These are phyloP conservation scores for Ustilago shanxiensis DNA, from an alignment of 1,284 basidiomycete species.

Conservation along the genomic window DNA sequence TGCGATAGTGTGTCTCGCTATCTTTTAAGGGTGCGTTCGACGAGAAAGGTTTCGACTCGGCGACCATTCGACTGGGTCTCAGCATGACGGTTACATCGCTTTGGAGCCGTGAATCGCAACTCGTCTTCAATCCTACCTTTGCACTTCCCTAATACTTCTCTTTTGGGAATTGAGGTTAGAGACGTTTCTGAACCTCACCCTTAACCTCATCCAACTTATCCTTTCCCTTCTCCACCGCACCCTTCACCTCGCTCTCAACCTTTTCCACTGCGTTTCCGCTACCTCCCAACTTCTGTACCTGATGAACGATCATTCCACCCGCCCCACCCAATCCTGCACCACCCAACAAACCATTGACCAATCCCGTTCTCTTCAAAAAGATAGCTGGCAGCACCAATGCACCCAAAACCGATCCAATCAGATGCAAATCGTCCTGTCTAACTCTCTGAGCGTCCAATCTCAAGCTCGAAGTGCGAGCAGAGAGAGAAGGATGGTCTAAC, in stretches of 20 bases:
- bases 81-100: no score
- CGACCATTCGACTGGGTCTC: no score
- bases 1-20: no score
- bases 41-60: no score
- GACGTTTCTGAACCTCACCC: constrained; percentile 14
- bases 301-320: constrained; percentile 53
- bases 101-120: no score
- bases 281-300: constrained; percentile 38
- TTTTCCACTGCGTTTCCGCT: neutral
- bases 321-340: constrained; percentile 64
- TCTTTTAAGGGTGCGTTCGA: no score
- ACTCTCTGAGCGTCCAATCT: constrained; percentile 46
- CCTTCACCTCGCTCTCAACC: constrained; percentile 5
- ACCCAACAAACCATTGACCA: constrained; percentile 65
- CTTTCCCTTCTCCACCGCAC: constrained; percentile 7
- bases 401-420: constrained; percentile 64
- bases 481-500: constrained; percentile 34
- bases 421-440: constrained; percentile 62
- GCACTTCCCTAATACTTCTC: no score
- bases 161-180: constrained; percentile 1
- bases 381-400: constrained; percentile 61
- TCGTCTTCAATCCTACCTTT: neutral
- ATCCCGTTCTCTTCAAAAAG: constrained; percentile 58
- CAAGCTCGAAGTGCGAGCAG: constrained; percentile 20
- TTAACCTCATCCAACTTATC: constrained; percentile 18